These are phyloP conservation scores for Apiospora phragmitis DNA, from an alignment of 2,329 filamentous ascomycete genomes.

Conservation along the genomic window DNA sequence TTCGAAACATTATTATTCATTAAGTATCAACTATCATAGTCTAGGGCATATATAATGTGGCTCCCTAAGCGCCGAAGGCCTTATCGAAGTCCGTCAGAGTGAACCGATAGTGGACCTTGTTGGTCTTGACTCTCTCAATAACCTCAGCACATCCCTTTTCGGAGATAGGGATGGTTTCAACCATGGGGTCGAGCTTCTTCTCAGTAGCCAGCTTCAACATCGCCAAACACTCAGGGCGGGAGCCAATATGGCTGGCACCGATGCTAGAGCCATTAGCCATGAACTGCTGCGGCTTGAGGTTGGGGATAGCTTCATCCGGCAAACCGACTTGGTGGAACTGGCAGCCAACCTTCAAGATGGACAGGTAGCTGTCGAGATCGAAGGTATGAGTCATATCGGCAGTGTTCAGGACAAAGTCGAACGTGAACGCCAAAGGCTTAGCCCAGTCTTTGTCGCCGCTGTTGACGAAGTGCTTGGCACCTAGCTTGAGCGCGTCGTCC, in stretches of 20 bases:
- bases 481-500: slow-evolving; percentile 60
- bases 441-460: slow-evolving; percentile 56
- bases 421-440: slow-evolving; percentile 50
- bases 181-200: slow-evolving; percentile 46
- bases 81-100: slow-evolving; percentile 69
- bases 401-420: slow-evolving; percentile 53
- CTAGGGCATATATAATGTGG: neutral
- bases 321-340: slow-evolving; percentile 61
- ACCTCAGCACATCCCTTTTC: slow-evolving; percentile 70
- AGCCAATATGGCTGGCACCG: slow-evolving; percentile 59
- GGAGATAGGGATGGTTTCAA: slow-evolving; percentile 64
- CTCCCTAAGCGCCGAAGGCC: slow-evolving; percentile 50
- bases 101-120: slow-evolving; percentile 68
- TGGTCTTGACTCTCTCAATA: slow-evolving; percentile 67
- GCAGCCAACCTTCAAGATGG: slow-evolving; percentile 51
- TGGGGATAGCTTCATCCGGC: slow-evolving; percentile 49
- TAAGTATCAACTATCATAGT: neutral
- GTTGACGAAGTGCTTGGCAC: slow-evolving; percentile 56
- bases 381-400: slow-evolving; percentile 54
- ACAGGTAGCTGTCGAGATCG: slow-evolving; percentile 52
- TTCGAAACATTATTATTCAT: neutral
- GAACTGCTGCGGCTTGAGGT: slow-evolving; percentile 43
- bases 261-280: slow-evolving; percentile 39
- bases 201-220: slow-evolving; percentile 62
- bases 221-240: slow-evolving; percentile 56